Conservation (phyloP, 2,329 filamentous ascomycete species). For the Colletotrichum siamense region DNA sequence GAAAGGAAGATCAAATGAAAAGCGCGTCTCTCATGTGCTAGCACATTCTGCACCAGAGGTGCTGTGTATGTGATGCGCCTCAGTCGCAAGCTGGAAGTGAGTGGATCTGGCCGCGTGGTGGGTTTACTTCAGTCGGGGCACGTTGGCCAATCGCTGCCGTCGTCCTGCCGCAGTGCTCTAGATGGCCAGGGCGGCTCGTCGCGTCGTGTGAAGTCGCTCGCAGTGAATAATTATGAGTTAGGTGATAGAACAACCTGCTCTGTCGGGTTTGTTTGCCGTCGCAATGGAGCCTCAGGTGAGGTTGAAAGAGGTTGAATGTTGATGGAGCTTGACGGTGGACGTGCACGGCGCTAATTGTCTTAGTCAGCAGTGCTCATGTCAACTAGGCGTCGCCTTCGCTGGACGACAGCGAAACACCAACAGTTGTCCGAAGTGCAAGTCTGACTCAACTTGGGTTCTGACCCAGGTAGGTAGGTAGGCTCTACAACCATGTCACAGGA, state of each 20-base stretch:
- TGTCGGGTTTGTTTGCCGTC: conserved; percentile 8
- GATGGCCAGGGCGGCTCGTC: background rate
- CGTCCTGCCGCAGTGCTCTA: background rate
- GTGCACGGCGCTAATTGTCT: background rate
- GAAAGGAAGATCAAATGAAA: background rate
- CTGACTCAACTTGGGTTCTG: background rate
- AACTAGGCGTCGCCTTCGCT: background rate
- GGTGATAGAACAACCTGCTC: background rate
- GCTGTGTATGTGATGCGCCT: background rate
- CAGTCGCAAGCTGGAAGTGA: background rate
- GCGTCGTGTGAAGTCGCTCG: background rate
- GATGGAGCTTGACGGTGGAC: conserved; percentile 6
- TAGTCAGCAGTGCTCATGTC: conserved; percentile 4
- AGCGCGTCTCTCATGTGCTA: background rate
- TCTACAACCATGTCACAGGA: background rate
- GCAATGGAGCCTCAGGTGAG: background rate
- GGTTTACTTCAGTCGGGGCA: background rate
- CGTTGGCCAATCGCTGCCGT: background rate
- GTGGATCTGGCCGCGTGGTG: conserved; percentile 11
- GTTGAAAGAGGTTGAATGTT: conserved; percentile 19
- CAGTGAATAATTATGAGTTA: background rate
- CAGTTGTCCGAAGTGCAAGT: background rate
- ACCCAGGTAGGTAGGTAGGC: background rate
- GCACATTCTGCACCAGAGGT: conserved; percentile 4
- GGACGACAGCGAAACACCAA: background rate